Evolutionary conservation across 2,329 filamentous ascomycete species (phyloP).

Genomic region (Xylaria polymorpha): DNA sequence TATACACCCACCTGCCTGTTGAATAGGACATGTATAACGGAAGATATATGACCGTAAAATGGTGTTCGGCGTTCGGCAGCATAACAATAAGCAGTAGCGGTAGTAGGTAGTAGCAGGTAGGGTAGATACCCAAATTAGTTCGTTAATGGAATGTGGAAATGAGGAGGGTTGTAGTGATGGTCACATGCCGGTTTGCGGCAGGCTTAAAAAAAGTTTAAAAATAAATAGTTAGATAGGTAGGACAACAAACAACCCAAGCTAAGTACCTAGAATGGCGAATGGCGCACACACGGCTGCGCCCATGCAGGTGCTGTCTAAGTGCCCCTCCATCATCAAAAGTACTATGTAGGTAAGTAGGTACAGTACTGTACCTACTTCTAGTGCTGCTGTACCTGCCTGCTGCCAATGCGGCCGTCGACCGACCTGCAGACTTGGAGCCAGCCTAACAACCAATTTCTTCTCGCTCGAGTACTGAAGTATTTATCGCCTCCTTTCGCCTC

Average conservation of each 20-base stretch:
- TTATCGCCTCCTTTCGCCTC: slow-evolving; percentile 9
- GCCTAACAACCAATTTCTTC: slow-evolving; percentile 17
- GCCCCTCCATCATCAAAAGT: slow-evolving; percentile 18
- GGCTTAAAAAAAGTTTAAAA: slow-evolving; percentile 24
- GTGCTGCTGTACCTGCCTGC: neutral
- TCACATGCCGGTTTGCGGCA: slow-evolving; percentile 19
- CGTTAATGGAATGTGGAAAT: slow-evolving; percentile 8
- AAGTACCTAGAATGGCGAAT: neutral
- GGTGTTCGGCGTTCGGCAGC: slow-evolving; percentile 9
- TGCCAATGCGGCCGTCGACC: neutral
- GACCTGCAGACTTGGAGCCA: slow-evolving; percentile 25
- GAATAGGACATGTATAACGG: slow-evolving; percentile 17
- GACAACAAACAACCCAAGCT: slow-evolving; percentile 15
- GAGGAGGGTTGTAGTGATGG: slow-evolving; percentile 15
- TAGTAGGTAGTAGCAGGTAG: too few species aligned
- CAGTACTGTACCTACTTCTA: too few species aligned
- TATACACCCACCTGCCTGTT: slow-evolving; percentile 1
- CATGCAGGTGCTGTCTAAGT: slow-evolving; percentile 10
- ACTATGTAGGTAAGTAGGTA: too few species aligned
- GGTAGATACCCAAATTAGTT: neutral
- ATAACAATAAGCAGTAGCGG: too few species aligned
- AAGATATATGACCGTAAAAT: slow-evolving; percentile 1
- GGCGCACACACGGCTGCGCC: slow-evolving; percentile 6
- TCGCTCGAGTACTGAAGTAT: slow-evolving; percentile 9
- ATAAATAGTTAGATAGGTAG: slow-evolving; percentile 12